Conservation (phyloP, 345 rosid species). For the Populus tremula region DNA sequence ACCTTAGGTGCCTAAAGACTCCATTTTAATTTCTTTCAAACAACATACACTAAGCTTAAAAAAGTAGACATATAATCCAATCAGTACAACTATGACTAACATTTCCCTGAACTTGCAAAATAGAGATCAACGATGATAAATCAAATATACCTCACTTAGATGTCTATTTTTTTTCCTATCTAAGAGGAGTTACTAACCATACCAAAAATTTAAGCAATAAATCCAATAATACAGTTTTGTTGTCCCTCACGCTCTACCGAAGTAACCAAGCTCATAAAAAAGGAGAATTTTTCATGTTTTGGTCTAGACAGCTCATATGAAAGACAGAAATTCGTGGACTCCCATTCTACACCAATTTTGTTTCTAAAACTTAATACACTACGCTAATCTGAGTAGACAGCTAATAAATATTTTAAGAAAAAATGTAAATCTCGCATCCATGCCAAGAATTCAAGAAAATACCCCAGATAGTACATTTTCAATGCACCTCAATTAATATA, state of each 20-base stretch:
- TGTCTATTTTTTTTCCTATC: not conserved
- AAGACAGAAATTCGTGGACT: not conserved
- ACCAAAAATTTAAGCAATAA: not conserved
- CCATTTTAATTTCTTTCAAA: not conserved
- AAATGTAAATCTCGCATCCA: not conserved
- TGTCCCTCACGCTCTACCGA: not conserved
- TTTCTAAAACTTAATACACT: too few species aligned
- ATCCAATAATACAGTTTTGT: not conserved
- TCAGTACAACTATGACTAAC: not conserved
- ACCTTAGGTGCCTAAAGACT: too few species aligned
- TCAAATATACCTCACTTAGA: not conserved
- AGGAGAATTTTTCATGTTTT: not conserved
- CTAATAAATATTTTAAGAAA: too few species aligned
- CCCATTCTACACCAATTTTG: not conserved
- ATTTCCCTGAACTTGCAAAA: too few species aligned
- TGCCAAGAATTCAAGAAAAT: not conserved
- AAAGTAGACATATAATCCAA: not conserved
- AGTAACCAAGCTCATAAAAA: not conserved
- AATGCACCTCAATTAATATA: too few species aligned
- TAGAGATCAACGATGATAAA: too few species aligned
- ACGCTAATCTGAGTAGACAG: not conserved
- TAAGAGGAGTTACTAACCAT: not conserved
- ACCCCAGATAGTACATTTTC: not conserved
- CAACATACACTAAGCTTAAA: not conserved
- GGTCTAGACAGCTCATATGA: too few species aligned